Evolutionary conservation across 2,329 filamentous ascomycete species (phyloP), one percentile per base, ranked within the genome.

Genomic region (Fusarium sp.): DNA sequence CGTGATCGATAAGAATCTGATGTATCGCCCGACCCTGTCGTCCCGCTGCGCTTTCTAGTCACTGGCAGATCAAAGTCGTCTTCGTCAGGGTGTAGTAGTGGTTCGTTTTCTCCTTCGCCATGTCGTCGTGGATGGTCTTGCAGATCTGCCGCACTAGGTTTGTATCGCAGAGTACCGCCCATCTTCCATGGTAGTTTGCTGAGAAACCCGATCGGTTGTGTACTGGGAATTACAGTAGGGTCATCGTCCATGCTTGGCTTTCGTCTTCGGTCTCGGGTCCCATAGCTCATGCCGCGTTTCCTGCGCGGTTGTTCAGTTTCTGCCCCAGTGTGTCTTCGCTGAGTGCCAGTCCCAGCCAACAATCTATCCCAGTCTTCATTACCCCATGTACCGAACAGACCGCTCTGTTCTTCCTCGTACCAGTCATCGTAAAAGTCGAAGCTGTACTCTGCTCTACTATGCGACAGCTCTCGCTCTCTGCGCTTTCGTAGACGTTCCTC

Each of bases 351-450:
- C 11, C 93, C 92, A 17, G 92, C 93, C 57, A 98, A 84, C 72
- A 98, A 83, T 58, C 94, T 88, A 80, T 98, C 96, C 85, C 97
- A 91, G 80, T 97, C 95, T 78, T 97, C 95, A 75, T 85, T 91
- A 44, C 92, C 91, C 93, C 94, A 97, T 51, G 90, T 83, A 50
- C 88, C 92, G 59, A 95, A 84, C 54, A 96, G 82, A 1, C 91
- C 88, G 39, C 77, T 59, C 58, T 84, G 82, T 61, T 87, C 85
- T 55, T 89, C 88, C 62, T 89, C 87, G 70, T 98, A 94, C 96
- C 96, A 98, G 82, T 98, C 96, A 82, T 98, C 96, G 84, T 98
- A 98, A 81, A 98, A 98, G 82, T 98, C 96, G 81, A 98, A 98
- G 78, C 90, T 95, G 78, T 93, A 90, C 83, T 98, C 95, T 34